These are phyloP conservation scores for Cryptococcus sp. DNA, from an alignment of 1,284 basidiomycete species.

Conservation along the genomic window DNA sequence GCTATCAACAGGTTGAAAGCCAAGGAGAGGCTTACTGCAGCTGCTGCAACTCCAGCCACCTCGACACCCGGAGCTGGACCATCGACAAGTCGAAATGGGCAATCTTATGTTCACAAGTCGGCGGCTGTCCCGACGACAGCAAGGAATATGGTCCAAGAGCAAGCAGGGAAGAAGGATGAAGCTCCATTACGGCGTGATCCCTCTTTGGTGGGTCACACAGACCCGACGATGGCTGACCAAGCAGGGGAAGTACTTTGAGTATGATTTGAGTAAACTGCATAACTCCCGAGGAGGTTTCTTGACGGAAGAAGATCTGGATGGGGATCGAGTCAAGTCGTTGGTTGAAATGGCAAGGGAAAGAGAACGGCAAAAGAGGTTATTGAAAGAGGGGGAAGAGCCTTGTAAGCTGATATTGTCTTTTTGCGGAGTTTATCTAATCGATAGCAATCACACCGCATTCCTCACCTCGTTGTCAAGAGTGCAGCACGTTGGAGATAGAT, in stretches of 20 bases:
- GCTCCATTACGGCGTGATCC: conserved; percentile 42
- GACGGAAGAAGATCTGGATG: conserved; percentile 53
- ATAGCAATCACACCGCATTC: conserved; percentile 52
- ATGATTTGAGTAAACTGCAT: conserved; percentile 90
- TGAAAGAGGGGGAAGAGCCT: conserved; percentile 73
- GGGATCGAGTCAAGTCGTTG: conserved; percentile 55
- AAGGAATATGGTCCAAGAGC: conserved; percentile 38
- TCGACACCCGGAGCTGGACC: conserved; percentile 7
- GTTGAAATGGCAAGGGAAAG: conserved; percentile 67
- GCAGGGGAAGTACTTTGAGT: conserved; percentile 76
- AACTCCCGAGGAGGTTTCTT: conserved; percentile 89
- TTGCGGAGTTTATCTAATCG: background rate
- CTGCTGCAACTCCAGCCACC: background rate
- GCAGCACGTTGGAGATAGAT: conserved; percentile 78
- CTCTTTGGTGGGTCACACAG: conserved; percentile 27
- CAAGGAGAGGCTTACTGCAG: conserved; percentile 25
- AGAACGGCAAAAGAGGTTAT: conserved; percentile 62
- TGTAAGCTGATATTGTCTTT: conserved; percentile 23
- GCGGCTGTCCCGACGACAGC: conserved; percentile 27
- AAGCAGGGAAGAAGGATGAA: conserved; percentile 10
- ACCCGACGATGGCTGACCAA: background rate
- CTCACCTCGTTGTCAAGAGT: conserved; percentile 80
- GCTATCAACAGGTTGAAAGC: conserved; percentile 48
- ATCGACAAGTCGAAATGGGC: conserved; percentile 2
- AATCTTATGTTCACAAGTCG: conserved; percentile 32